A percentile compares a stretch with the other conserved stretches of the same genome.
phyloP scores from a whole-genome alignment of 2,329 filamentous ascomycete genomes.

The Verticillium nonalfalfae region DNA sequence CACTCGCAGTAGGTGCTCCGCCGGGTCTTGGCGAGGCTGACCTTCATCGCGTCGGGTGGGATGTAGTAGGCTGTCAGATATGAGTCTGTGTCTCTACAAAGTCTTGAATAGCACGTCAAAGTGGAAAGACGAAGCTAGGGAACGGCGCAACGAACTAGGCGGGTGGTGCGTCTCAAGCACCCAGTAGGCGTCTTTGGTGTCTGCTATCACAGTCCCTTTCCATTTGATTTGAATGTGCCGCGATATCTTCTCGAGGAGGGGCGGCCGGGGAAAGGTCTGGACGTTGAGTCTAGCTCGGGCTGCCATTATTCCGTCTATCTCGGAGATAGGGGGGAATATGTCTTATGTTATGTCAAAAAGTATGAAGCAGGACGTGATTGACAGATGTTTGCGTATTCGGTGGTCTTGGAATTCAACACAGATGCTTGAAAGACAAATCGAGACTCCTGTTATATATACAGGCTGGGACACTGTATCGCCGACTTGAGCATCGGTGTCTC shows the following conservation, averaged over 20 bases:
- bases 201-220: slow-evolving; percentile 46
- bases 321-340: neutral
- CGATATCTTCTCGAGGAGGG: slow-evolving; percentile 44
- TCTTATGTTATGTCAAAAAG: neutral
- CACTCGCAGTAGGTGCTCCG: slow-evolving; percentile 49
- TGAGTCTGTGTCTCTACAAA: neutral
- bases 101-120: too few species aligned
- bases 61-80: slow-evolving; percentile 48
- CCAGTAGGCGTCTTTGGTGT: slow-evolving; percentile 54
- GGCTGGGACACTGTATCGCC: neutral
- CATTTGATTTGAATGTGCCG: slow-evolving; percentile 52
- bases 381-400: too few species aligned
- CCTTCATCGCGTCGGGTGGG: slow-evolving; percentile 39
- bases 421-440: neutral
- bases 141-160: slow-evolving; percentile 36
- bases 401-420: too few species aligned
- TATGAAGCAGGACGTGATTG: neutral
- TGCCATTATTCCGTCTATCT: neutral
- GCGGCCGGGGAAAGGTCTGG: slow-evolving; percentile 52
- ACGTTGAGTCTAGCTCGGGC: slow-evolving; percentile 39
- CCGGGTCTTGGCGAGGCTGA: slow-evolving; percentile 38
- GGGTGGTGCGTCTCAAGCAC: slow-evolving; percentile 57
- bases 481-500: neutral
- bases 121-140: neutral
- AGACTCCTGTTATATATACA: neutral